These are phyloP conservation scores for Elaeis guineensis DNA, from an alignment of 176 grass and related monocot genomes.

Conservation along the genomic window DNA sequence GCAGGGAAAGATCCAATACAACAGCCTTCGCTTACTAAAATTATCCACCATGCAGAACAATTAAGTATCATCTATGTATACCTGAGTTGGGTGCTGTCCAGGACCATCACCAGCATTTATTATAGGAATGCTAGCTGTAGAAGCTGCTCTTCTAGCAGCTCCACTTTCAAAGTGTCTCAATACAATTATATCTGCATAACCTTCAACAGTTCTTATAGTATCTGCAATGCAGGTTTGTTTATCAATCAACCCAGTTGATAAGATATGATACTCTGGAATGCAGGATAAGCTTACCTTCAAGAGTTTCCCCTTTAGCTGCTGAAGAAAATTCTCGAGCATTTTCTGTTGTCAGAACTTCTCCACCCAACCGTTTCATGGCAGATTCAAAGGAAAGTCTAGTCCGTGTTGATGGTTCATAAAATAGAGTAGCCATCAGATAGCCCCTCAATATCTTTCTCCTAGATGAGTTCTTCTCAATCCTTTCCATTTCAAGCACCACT, in stretches of 20 bases:
- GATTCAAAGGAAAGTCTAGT: conserved; percentile 94
- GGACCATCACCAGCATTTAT: conserved; percentile 98
- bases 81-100: conserved; percentile 92
- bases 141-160: conserved; percentile 63
- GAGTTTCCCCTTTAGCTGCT: conserved; percentile 90
- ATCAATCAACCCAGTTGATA: neutral
- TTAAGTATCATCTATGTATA: conserved; percentile 5
- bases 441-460: conserved; percentile 64
- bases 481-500: conserved; percentile 88
- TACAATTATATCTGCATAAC: conserved; percentile 94
- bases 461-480: conserved; percentile 41
- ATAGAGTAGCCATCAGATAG: conserved; percentile 92
- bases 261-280: too few species aligned
- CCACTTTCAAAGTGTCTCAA: conserved; percentile 95
- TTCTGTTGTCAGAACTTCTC: conserved; percentile 91
- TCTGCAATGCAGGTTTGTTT: conserved; percentile 37
- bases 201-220: conserved; percentile 92
- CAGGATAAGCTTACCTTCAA: conserved; percentile 44
- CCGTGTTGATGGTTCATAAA: conserved; percentile 94
- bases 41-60: too few species aligned
- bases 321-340: conserved; percentile 97
- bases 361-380: conserved; percentile 80
- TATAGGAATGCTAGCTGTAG: conserved; percentile 64
- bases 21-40: too few species aligned
- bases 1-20: too few species aligned